These are phyloP conservation scores for Hippophae tibetana DNA, from an alignment of 306 rosid genomes.

Conservation along the genomic window DNA sequence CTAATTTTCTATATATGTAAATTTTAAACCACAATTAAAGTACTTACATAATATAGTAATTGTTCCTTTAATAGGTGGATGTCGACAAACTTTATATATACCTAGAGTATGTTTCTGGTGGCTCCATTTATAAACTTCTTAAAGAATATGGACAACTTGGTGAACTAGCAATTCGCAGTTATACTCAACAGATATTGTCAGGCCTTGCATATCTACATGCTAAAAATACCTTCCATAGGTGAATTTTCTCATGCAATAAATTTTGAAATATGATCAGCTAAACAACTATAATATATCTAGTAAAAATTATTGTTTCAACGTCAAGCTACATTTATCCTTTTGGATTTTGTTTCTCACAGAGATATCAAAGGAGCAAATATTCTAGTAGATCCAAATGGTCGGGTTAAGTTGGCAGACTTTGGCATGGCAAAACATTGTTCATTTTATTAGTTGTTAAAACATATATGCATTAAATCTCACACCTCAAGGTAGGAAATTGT, in stretches of 20 bases:
- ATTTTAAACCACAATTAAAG: not conserved
- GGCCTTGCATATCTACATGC: constrained; percentile 95
- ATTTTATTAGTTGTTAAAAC: constrained; percentile 15
- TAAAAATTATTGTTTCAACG: not conserved
- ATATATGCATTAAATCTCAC: not conserved
- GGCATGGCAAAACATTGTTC: constrained; percentile 92
- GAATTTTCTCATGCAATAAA: no score
- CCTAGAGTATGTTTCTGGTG: constrained; percentile 96
- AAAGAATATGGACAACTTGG: constrained; percentile 89
- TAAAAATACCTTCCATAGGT: constrained; percentile 90
- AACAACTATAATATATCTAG: constrained; percentile 10
- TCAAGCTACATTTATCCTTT: constrained; percentile 5
- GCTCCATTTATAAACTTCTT: constrained; percentile 91
- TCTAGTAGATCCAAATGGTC: constrained; percentile 61
- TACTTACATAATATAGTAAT: constrained; percentile 18
- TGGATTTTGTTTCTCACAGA: constrained; percentile 35
- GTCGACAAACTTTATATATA: constrained; percentile 77
- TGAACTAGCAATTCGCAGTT: constrained; percentile 78
- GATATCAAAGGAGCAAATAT: constrained; percentile 96
- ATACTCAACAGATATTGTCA: constrained; percentile 87
- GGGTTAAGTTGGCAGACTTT: constrained; percentile 92
- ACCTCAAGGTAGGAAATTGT: not conserved
- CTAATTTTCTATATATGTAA: not conserved
- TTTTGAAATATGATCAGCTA: not conserved
- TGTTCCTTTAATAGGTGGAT: constrained; percentile 51